These are phyloP conservation scores for Trifolium dubium DNA, from an alignment of 306 rosid species.

Conservation along the genomic window DNA sequence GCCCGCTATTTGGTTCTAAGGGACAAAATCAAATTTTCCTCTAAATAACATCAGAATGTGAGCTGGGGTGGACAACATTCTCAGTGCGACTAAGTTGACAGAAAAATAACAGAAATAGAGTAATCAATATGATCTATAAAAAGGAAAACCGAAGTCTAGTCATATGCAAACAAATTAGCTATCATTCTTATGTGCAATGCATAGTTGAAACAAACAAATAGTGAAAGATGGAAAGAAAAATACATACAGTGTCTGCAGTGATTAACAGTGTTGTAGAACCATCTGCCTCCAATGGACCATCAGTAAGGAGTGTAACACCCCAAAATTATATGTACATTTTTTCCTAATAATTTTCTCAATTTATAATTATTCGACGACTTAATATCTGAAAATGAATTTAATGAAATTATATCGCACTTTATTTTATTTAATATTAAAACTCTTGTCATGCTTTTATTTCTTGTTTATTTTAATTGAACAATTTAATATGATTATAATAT, in stretches of 20 bases:
- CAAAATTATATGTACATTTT: too few species aligned
- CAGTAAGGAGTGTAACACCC: constrained; percentile 2
- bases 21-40: too few species aligned
- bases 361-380: too few species aligned
- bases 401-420: too few species aligned
- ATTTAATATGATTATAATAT: too few species aligned
- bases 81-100: constrained; percentile 1
- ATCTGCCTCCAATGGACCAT: constrained; percentile 55
- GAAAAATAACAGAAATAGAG: constrained; percentile 19
- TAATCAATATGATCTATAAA: constrained; percentile 16
- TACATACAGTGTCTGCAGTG: constrained; percentile 88
- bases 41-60: constrained; percentile 21
- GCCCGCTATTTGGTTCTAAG: too few species aligned
- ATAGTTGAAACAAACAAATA: constrained; percentile 21
- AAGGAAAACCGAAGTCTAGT: constrained; percentile 9
- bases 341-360: too few species aligned
- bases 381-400: too few species aligned
- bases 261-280: constrained; percentile 61
- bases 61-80: not conserved
- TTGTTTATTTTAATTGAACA: too few species aligned
- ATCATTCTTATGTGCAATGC: constrained; percentile 22
- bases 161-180: not conserved
- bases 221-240: constrained; percentile 29
- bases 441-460: too few species aligned
- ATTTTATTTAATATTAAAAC: too few species aligned